Evolutionary conservation across 2,329 filamentous ascomycete species (phyloP), one percentile per base, ranked within the genome.

Genomic region (Ascochyta koolunga): DNA sequence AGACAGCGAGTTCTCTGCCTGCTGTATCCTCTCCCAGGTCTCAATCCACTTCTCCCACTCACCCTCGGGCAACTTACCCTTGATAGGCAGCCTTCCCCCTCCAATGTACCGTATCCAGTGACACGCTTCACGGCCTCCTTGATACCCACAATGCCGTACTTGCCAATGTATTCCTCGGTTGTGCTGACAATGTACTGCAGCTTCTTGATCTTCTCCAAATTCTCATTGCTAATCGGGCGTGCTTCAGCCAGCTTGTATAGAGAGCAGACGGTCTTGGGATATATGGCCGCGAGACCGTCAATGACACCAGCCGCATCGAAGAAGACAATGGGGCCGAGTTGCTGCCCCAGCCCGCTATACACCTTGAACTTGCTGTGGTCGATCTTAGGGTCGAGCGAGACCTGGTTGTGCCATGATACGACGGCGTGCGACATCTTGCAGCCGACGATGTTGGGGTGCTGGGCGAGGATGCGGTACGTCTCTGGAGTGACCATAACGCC

Each of bases 391-490:
- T 81, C 83, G 4, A 81, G 78, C 4, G 83, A 84, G 53, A 88
- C 82, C 68, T 87, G 82, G 4, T 82, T 79, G 67, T 87, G 85
- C 62, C 83, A 79, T n/a, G 85, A 86, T 40, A 88, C 79, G 67
- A 88, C 84, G 44, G 85, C 86, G 69, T 89, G 86, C 0, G 85
- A 88, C 62, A 89, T 82, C 75, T 89, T 89, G 75, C 84, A 87
- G 44, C 86, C 86, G 4, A 88, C 86, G 53, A 89, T 88, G 66
- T 89, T 89, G 25, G 83, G 80, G 68, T 89, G 86, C 49, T 80
- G 75, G 6, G 86, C 79, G 22, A 89, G 82, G 62, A 76, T 74
- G 64, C 77, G 83, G 65, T 84, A 86, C 0, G 85, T 86, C 8
- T 82, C 77, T 1, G 85, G 83, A 0, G 80, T 75, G 54, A 89